These are phyloP conservation scores for Aspergillus ustus DNA, from an alignment of 2,329 filamentous ascomycete genomes.

Conservation along the genomic window DNA sequence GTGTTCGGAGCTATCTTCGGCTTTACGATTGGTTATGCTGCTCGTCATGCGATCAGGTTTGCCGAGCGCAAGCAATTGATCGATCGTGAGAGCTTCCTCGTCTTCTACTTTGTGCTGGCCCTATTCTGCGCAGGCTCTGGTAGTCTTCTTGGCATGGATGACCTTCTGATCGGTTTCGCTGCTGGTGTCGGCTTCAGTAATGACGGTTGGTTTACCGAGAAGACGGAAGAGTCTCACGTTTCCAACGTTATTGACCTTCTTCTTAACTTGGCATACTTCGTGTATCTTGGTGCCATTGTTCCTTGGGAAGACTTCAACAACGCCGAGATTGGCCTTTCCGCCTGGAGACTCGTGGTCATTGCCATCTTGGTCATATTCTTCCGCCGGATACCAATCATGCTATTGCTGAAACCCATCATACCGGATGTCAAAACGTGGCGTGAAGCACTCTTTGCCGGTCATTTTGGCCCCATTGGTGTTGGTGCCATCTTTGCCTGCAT, in stretches of 20 bases:
- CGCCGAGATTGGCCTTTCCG: conserved; percentile 71
- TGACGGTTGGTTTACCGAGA: conserved; percentile 97
- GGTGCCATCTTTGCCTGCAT: conserved; percentile 96
- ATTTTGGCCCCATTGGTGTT: conserved; percentile 97
- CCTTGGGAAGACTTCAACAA: conserved; percentile 93
- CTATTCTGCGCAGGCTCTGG: conserved; percentile 95
- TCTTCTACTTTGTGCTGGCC: conserved; percentile 97
- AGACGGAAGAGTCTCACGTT: conserved; percentile 97
- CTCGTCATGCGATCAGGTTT: conserved; percentile 84
- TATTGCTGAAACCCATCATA: conserved; percentile 86
- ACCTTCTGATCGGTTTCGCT: conserved; percentile 91
- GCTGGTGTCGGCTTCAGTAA: conserved; percentile 99
- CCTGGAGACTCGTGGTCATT: conserved; percentile 92
- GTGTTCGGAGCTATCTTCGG: conserved; percentile 89
- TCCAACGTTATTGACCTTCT: conserved; percentile 98
- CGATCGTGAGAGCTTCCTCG: conserved; percentile 94
- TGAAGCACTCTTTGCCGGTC: conserved; percentile 92
- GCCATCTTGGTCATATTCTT: conserved; percentile 94
- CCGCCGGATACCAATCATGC: conserved; percentile 93
- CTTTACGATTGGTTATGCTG: conserved; percentile 84
- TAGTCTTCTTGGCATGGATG: conserved; percentile 87
- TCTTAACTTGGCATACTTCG: conserved; percentile 96
- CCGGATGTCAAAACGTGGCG: conserved; percentile 98
- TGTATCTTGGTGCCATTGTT: conserved; percentile 96
- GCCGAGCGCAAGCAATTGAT: conserved; percentile 86